Percentiles rank a stretch among this genome's conserved stretches.
Conservation (phyloP, 2,329 filamentous ascomycete genomes). For the Apiospora hydei region DNA sequence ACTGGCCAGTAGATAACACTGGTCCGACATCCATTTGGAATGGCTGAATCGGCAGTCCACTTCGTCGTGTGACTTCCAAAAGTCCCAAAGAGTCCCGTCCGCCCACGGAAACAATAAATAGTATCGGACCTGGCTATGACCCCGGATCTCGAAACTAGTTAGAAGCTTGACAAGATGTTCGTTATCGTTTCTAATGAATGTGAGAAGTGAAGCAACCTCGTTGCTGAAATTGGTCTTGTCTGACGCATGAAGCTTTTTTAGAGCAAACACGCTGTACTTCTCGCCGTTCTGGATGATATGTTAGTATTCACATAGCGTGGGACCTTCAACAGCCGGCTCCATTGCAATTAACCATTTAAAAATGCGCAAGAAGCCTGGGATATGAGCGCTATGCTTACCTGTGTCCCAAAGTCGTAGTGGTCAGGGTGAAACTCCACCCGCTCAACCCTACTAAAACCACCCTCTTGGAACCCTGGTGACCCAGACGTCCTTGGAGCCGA, state of each 20-base stretch:
- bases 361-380: too few species aligned
- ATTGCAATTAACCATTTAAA: too few species aligned
- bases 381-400: too few species aligned
- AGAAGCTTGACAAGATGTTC: neutral
- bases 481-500: neutral
- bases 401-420: neutral
- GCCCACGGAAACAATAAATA: slow-evolving; percentile 35
- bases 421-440: neutral
- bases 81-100: slow-evolving; percentile 29
- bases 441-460: neutral
- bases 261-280: neutral
- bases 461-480: neutral
- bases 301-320: neutral
- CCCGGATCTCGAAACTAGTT: neutral
- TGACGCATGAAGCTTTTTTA: neutral
- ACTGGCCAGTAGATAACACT: neutral
- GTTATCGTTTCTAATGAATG: neutral
- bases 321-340: too few species aligned
- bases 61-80: slow-evolving; percentile 27
- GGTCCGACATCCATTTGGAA: neutral
- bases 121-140: neutral
- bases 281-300: neutral
- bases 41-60: slow-evolving; percentile 30
- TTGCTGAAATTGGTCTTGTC: neutral
- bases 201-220: neutral